Evolutionary conservation across 352 stramenopile species (phyloP).

Genomic region (Hyaloperonospora arabidopsidis): DNA sequence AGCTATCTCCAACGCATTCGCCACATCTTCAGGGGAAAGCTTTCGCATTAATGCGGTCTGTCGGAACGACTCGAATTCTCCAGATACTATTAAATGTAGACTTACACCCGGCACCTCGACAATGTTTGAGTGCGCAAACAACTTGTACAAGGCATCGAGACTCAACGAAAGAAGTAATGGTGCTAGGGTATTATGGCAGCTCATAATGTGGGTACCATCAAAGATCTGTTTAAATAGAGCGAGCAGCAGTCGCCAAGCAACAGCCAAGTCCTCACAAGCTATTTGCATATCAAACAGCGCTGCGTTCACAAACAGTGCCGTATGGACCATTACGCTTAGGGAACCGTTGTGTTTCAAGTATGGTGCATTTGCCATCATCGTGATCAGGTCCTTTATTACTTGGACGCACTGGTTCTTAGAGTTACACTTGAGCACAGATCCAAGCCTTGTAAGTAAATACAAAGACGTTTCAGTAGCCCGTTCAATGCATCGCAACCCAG

Average conservation of each 20-base stretch:
- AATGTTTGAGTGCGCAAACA: slow-evolving; percentile 46
- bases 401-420: slow-evolving; percentile 49
- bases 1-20: slow-evolving; percentile 10
- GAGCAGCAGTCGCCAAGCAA: slow-evolving; percentile 37
- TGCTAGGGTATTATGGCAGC: slow-evolving; percentile 8
- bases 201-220: slow-evolving; percentile 16
- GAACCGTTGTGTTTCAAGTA: slow-evolving; percentile 5
- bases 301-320: slow-evolving; percentile 34
- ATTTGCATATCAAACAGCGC: slow-evolving; percentile 46
- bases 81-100: slow-evolving; percentile 15
- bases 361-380: slow-evolving; percentile 17
- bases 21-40: slow-evolving; percentile 13
- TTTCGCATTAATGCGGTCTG: slow-evolving; percentile 16
- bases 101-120: slow-evolving; percentile 5
- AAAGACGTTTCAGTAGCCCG: slow-evolving; percentile 26
- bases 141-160: slow-evolving; percentile 37
- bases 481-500: slow-evolving; percentile 9
- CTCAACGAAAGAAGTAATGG: slow-evolving; percentile 26
- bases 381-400: slow-evolving; percentile 39
- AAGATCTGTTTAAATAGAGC: slow-evolving; percentile 39
- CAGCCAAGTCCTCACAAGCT: slow-evolving; percentile 25
- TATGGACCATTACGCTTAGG: slow-evolving; percentile 7
- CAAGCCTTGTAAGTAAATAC: slow-evolving; percentile 37
- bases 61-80: slow-evolving; percentile 17
- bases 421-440: slow-evolving; percentile 40